Percentiles rank a stretch among this genome's conserved stretches.
These are phyloP conservation scores for Calonectria pauciramosa DNA, from an alignment of 2,329 filamentous ascomycete species.

Conservation along the genomic window DNA sequence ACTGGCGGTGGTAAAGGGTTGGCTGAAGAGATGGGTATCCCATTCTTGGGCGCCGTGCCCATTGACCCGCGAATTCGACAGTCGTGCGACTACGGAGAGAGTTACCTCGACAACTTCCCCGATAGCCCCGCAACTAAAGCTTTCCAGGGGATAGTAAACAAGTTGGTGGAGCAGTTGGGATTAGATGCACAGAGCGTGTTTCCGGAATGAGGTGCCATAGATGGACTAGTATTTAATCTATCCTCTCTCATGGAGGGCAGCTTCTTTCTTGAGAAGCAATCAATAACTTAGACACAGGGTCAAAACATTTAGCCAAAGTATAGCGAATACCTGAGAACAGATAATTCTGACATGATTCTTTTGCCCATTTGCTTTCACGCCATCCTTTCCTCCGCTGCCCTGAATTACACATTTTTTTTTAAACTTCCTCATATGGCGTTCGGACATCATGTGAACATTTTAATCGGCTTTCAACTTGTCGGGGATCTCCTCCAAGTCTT, in stretches of 20 bases:
- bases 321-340: not conserved
- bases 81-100: conserved; percentile 97
- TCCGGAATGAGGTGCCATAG: conserved; percentile 48
- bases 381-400: not conserved
- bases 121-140: conserved; percentile 92
- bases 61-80: conserved; percentile 95
- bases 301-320: not conserved
- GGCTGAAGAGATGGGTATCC: conserved; percentile 88
- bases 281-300: not conserved
- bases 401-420: conserved; percentile 5
- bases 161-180: conserved; percentile 76
- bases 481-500: conserved; percentile 88
- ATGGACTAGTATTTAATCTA: not conserved
- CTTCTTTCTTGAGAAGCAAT: not conserved
- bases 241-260: not conserved
- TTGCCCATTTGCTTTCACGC: not conserved
- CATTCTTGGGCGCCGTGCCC: conserved; percentile 90
- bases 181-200: conserved; percentile 69
- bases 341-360: not conserved
- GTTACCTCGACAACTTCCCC: conserved; percentile 93
- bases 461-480: conserved; percentile 61
- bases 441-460: not conserved
- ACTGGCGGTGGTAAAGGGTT: conserved; percentile 88
- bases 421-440: conserved; percentile 9
- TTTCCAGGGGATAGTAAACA: conserved; percentile 83